phyloP scores from a whole-genome alignment of 495 filamentous ascomycete species.

The Aspergillus biplanus region DNA sequence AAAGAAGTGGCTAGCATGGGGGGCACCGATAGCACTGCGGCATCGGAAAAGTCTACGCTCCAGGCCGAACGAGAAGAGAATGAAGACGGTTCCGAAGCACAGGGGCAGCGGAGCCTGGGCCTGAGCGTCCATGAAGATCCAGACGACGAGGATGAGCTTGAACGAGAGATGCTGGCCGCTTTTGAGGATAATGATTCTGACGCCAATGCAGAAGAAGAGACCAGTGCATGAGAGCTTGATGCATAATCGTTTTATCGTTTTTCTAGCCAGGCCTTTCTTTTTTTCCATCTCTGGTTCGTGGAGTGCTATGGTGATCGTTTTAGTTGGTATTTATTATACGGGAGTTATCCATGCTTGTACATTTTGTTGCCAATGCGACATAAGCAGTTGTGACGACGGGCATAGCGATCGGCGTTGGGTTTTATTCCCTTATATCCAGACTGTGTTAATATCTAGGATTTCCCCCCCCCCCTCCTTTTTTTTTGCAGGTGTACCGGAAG shows the following conservation, averaged over 20 bases:
- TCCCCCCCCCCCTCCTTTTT: not conserved
- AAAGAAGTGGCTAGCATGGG: slow-evolving; percentile 50
- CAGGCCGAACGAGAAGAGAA: slow-evolving; percentile 56
- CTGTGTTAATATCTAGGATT: slow-evolving; percentile 1
- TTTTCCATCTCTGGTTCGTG: not conserved
- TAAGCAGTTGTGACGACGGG: slow-evolving; percentile 18
- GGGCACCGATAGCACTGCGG: slow-evolving; percentile 16
- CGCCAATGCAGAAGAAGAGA: slow-evolving; percentile 34
- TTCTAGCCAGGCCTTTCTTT: not conserved
- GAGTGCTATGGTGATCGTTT: not conserved
- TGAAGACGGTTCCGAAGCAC: slow-evolving; percentile 37
- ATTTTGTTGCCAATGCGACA: slow-evolving; percentile 28
- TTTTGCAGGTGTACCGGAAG: not conserved
- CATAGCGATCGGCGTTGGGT: slow-evolving; percentile 49
- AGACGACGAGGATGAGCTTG: slow-evolving; percentile 64
- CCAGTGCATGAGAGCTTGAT: slow-evolving; percentile 30
- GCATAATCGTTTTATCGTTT: too few relatives aligned
- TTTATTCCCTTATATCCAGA: slow-evolving; percentile 7
- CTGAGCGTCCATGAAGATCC: slow-evolving; percentile 34
- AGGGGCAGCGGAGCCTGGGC: slow-evolving; percentile 15
- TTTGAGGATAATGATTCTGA: slow-evolving; percentile 57
- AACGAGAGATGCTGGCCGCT: slow-evolving; percentile 69
- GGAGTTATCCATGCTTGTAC: slow-evolving; percentile 13
- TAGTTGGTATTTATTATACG: not conserved
- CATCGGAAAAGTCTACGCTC: slow-evolving; percentile 51